Evolutionary conservation across 2,329 filamentous ascomycete species (phyloP).

Genomic region (Penicillium sp.): DNA sequence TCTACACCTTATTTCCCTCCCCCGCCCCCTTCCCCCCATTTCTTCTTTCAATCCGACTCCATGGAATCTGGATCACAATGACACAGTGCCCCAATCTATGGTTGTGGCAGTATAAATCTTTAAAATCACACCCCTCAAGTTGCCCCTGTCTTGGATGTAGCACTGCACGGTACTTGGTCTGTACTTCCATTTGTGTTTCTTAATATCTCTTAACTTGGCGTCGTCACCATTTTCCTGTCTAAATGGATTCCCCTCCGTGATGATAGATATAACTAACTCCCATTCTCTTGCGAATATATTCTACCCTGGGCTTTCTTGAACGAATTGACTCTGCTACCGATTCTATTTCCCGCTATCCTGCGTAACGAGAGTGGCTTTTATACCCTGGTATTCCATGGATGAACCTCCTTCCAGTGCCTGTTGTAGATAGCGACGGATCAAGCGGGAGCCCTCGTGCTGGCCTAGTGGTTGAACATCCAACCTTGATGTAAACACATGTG

Average conservation of each 20-base stretch:
- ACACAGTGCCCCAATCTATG: constrained; percentile 24
- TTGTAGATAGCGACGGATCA: too few species aligned
- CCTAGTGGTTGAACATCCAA: too few species aligned
- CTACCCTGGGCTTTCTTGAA: constrained; percentile 19
- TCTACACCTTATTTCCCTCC: constrained; percentile 4
- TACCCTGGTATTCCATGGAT: too few species aligned
- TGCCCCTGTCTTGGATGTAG: constrained; percentile 15
- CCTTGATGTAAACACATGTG: too few species aligned
- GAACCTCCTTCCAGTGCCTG: too few species aligned
- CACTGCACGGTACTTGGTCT: not conserved
- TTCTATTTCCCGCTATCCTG: constrained; percentile 21
- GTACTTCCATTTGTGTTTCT: not conserved
- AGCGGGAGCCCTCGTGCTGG: too few species aligned
- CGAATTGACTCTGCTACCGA: constrained; percentile 24
- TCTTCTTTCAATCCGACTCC: constrained; percentile 18
- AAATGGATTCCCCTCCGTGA: constrained; percentile 19
- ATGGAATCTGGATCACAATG: constrained; percentile 29
- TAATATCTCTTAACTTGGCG: not conserved
- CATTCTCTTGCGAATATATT: constrained; percentile 26
- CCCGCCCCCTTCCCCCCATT: not conserved
- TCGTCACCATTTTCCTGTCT: not conserved
- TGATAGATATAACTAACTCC: constrained; percentile 31
- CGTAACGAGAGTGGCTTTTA: too few species aligned
- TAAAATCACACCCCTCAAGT: constrained; percentile 8
- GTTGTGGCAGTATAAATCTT: constrained; percentile 26